These are phyloP conservation scores for Akebia trifoliata DNA, from an alignment of 164 flowering plant genomes.

Conservation along the genomic window DNA sequence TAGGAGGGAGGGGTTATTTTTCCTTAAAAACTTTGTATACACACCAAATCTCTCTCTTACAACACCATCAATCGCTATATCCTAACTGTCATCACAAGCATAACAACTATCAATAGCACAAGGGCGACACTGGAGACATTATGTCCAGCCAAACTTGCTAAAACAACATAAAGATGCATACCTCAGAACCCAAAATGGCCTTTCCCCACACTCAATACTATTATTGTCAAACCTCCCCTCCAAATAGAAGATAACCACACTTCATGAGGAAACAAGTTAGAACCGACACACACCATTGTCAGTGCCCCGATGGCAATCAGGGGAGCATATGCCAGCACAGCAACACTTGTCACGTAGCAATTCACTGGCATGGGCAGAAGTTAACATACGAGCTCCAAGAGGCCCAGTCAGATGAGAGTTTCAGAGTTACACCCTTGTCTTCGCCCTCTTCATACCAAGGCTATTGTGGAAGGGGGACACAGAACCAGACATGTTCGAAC, in stretches of 20 bases:
- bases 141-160: constrained; percentile 24
- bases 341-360: constrained; percentile 16
- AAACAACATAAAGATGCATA: constrained; percentile 18
- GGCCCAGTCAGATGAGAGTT: constrained; percentile 7
- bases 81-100: too few relatives aligned
- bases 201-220: constrained; percentile 12
- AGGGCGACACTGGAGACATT: background rate
- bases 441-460: constrained; percentile 97
- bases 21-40: too few relatives aligned
- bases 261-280: constrained; percentile 36
- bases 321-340: constrained; percentile 31
- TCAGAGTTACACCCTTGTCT: constrained; percentile 62
- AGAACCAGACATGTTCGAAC: constrained; percentile 91
- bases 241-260: constrained; percentile 24
- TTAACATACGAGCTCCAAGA: constrained; percentile 22
- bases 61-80: too few relatives aligned
- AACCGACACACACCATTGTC: constrained; percentile 36
- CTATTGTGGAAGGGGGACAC: constrained; percentile 94
- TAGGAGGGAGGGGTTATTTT: too few relatives aligned
- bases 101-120: too few relatives aligned
- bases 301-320: constrained; percentile 44
- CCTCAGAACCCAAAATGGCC: constrained; percentile 9
- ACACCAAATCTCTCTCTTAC: too few relatives aligned
- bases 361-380: constrained; percentile 21
- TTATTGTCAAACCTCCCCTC: constrained; percentile 25